Evolutionary conservation across 495 filamentous ascomycete species (phyloP).

Genomic region (Xylaria telfairii): DNA sequence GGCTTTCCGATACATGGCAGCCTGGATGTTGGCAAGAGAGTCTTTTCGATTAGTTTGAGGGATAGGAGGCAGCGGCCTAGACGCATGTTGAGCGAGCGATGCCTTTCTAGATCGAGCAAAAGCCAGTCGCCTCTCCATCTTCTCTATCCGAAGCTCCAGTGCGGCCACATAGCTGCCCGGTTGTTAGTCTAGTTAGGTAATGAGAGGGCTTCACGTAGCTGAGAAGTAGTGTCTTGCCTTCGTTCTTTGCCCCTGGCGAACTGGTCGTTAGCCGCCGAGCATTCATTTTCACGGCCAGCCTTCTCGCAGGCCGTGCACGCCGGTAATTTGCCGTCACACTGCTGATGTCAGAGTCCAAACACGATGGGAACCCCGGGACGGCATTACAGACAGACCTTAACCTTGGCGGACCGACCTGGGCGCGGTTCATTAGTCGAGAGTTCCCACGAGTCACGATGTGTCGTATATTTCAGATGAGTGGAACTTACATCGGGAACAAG

Average conservation of each 20-base stretch:
- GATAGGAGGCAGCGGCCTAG: slow-evolving; percentile 45
- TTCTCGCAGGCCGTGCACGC: slow-evolving; percentile 93
- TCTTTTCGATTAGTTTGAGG: slow-evolving; percentile 58
- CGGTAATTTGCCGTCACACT: slow-evolving; percentile 93
- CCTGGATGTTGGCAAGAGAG: slow-evolving; percentile 63
- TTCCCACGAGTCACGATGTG: neutral
- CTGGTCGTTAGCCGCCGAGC: slow-evolving; percentile 92
- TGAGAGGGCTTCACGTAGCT: neutral
- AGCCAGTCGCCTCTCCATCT: slow-evolving; percentile 73
- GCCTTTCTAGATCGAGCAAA: slow-evolving; percentile 66
- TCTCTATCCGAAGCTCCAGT: slow-evolving; percentile 85
- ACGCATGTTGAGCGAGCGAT: slow-evolving; percentile 56
- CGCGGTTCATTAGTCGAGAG: slow-evolving; percentile 5
- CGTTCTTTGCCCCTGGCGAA: slow-evolving; percentile 93
- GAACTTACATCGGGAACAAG: slow-evolving; percentile 81
- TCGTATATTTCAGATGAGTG: neutral
- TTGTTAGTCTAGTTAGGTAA: slow-evolving; percentile 25
- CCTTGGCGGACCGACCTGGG: slow-evolving; percentile 79
- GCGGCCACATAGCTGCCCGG: slow-evolving; percentile 82
- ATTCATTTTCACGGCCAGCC: slow-evolving; percentile 77
- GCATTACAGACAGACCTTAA: slow-evolving; percentile 62
- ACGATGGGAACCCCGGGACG: neutral
- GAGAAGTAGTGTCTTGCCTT: slow-evolving; percentile 55
- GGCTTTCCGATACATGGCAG: slow-evolving; percentile 65
- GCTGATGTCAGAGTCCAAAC: slow-evolving; percentile 23